Evolutionary conservation across 192 early-diverging fungal species (phyloP).

Genomic region (Mortierella hygrophila): DNA sequence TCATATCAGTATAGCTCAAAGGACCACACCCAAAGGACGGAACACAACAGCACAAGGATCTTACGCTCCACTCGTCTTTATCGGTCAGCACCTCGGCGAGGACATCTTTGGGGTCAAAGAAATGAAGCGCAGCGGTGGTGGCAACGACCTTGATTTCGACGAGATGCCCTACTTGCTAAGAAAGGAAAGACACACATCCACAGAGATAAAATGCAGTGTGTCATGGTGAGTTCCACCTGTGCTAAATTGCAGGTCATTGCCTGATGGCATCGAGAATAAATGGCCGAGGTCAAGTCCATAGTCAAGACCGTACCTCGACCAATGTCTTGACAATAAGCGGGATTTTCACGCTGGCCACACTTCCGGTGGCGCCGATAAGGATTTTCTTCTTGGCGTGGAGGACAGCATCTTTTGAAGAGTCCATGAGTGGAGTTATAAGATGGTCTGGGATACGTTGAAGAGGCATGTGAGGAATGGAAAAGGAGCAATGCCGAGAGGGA

Average conservation of each 20-base stretch:
- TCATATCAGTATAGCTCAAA: neutral
- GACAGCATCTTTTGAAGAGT: neutral
- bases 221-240: no score
- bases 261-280: neutral
- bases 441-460: no score
- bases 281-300: neutral
- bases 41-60: neutral
- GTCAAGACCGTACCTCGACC: slow-evolving; percentile 43
- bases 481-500: neutral
- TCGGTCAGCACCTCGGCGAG: slow-evolving; percentile 77
- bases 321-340: slow-evolving; percentile 75
- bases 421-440: neutral
- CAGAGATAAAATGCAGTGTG: neutral
- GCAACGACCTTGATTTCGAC: slow-evolving; percentile 85
- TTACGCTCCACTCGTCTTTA: slow-evolving; percentile 88
- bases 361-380: slow-evolving; percentile 88
- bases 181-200: neutral
- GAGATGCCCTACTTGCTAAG: slow-evolving; percentile 48
- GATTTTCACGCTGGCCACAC: slow-evolving; percentile 92
- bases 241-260: neutral
- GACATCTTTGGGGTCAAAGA: slow-evolving; percentile 72
- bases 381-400: slow-evolving; percentile 57
- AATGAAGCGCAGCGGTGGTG: slow-evolving; percentile 87
- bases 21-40: neutral
- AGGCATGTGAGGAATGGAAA: neutral